Conservation (phyloP, 2,329 filamentous ascomycete genomes). For the Ceratocystis lukuohia region DNA sequence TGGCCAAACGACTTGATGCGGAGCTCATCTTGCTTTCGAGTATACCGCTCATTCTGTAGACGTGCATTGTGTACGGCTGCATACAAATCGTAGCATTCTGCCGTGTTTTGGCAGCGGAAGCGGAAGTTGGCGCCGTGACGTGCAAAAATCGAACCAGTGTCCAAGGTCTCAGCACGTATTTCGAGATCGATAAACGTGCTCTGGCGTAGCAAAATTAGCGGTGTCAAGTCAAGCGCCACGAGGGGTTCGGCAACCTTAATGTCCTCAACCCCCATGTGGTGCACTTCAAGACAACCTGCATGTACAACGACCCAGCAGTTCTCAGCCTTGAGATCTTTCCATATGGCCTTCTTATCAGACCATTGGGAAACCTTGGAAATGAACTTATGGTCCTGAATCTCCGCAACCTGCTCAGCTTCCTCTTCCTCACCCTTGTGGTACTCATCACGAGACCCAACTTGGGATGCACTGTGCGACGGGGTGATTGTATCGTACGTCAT, state of each 20-base stretch:
- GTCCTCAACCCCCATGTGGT: conserved; percentile 29
- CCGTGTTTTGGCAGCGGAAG: conserved; percentile 65
- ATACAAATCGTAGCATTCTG: conserved; percentile 74
- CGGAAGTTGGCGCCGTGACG: conserved; percentile 66
- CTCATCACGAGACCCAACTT: conserved; percentile 38
- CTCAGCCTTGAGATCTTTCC: conserved; percentile 44
- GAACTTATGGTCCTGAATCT: conserved; percentile 32
- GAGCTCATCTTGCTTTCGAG: conserved; percentile 50
- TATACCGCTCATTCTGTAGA: conserved; percentile 86
- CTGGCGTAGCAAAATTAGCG: conserved; percentile 75
- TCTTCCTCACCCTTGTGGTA: conserved; percentile 1
- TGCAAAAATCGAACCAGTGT: conserved; percentile 51
- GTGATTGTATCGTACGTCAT: conserved; percentile 49
- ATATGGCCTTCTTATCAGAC: conserved; percentile 45
- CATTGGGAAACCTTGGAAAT: conserved; percentile 47
- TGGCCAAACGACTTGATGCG: conserved; percentile 59
- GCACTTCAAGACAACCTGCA: conserved; percentile 47
- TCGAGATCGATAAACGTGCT: conserved; percentile 90
- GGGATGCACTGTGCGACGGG: conserved; percentile 72
- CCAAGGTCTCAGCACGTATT: conserved; percentile 71
- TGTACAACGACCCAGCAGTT: conserved; percentile 43
- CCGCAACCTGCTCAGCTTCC: conserved; percentile 17
- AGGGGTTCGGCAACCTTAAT: conserved; percentile 34
- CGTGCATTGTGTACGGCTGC: conserved; percentile 75
- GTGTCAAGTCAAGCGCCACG: conserved; percentile 72